Percentiles rank a stretch among this genome's conserved stretches.
Evolutionary conservation across 2,329 filamentous ascomycete species (phyloP).

Genomic region (Ophiostoma perfectum): DNA sequence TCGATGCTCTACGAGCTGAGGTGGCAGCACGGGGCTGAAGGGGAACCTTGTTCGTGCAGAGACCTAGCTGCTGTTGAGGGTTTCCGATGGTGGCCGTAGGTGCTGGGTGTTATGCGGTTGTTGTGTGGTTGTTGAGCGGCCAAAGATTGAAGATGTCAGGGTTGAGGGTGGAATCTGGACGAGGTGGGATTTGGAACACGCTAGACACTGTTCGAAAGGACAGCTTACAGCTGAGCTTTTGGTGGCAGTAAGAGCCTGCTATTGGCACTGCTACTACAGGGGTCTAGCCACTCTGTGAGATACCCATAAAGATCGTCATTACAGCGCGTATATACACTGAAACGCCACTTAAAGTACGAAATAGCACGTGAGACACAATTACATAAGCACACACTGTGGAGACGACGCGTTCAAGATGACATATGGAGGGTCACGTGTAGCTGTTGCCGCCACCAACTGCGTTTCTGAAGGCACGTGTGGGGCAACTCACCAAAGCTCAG

Average conservation of each 20-base stretch:
- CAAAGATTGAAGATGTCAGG: background rate
- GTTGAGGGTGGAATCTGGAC: too few species aligned
- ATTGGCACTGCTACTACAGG: background rate
- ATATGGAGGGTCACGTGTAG: too few species aligned
- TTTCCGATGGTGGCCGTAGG: background rate
- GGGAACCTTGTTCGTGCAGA: background rate
- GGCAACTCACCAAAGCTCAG: background rate
- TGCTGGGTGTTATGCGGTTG: background rate
- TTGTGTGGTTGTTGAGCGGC: background rate
- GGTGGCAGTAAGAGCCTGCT: background rate
- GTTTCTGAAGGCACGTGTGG: background rate
- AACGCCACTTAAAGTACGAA: background rate
- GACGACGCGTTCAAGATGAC: too few species aligned
- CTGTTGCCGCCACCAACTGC: too few species aligned
- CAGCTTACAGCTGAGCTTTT: conserved; percentile 19
- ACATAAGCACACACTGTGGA: background rate
- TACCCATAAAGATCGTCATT: background rate
- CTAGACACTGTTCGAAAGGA: conserved; percentile 15
- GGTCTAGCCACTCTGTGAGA: background rate
- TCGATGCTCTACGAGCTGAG: conserved; percentile 2
- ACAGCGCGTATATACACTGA: background rate
- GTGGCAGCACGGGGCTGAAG: background rate
- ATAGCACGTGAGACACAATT: background rate
- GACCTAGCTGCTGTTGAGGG: background rate
- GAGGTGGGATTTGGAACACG: background rate